A percentile compares a stretch with the other conserved stretches of the same genome.
phyloP scores from a whole-genome alignment of 352 stramenopile species.

The Chloridella minuta region DNA sequence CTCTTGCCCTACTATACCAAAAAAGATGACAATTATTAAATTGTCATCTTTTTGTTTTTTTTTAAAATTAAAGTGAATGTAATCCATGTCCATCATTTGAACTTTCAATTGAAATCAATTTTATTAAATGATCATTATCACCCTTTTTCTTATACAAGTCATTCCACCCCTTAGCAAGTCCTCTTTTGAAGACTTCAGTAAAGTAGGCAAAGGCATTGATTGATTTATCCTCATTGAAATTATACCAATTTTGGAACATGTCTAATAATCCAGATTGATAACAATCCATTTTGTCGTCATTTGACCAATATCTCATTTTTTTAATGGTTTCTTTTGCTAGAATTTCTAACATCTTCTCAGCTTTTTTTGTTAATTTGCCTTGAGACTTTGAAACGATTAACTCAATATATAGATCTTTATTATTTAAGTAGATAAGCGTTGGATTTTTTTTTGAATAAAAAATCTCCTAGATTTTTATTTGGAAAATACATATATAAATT shows the following conservation, averaged over 20 bases:
- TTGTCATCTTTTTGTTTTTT: background rate
- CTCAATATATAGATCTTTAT: conserved; percentile 9
- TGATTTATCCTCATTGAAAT: background rate
- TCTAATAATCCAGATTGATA: conserved; percentile 9
- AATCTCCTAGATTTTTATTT: no score
- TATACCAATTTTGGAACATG: background rate
- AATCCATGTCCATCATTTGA: background rate
- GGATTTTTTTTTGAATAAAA: no score
- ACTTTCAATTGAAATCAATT: background rate
- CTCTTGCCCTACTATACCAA: no score
- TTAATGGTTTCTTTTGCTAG: conserved; percentile 8
- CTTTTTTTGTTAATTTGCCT: conserved; percentile 1
- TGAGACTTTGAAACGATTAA: background rate
- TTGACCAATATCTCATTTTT: background rate
- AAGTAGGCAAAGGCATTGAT: conserved; percentile 11
- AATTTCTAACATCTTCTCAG: conserved; percentile 2
- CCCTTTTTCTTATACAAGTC: background rate
- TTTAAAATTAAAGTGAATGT: conserved; percentile 8
- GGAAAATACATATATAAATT: no score
- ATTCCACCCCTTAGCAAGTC: background rate
- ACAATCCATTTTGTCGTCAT: background rate
- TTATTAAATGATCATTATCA: background rate
- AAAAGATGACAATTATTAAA: conserved; percentile 7
- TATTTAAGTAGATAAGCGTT: background rate
- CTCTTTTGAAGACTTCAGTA: background rate